phyloP scores from a whole-genome alignment of 768 basidiomycete genomes.

The Trametes villosa region DNA sequence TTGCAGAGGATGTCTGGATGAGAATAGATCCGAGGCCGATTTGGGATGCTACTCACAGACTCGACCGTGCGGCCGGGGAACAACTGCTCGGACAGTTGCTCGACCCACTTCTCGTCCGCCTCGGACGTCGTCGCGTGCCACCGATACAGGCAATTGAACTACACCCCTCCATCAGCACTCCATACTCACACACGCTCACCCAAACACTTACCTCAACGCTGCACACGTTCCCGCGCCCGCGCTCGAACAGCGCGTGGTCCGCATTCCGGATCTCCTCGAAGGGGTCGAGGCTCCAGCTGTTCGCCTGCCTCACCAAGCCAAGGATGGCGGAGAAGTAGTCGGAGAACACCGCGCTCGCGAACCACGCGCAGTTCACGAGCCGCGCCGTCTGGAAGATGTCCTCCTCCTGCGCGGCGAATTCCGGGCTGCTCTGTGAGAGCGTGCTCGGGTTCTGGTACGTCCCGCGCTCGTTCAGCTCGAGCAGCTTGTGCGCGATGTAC shows the following conservation, averaged over 20 bases:
- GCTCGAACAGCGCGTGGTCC: constrained; percentile 71
- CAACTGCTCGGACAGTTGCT: constrained; percentile 48
- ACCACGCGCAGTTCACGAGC: constrained; percentile 81
- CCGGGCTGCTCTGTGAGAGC: constrained; percentile 33
- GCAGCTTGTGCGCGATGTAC: constrained; percentile 79
- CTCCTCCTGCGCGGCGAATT: constrained; percentile 40
- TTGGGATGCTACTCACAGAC: constrained; percentile 23
- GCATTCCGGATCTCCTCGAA: constrained; percentile 75
- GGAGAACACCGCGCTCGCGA: constrained; percentile 75
- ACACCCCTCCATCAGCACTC: background rate
- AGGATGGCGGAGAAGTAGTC: constrained; percentile 84
- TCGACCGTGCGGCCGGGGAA: constrained; percentile 61
- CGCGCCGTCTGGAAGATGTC: constrained; percentile 86
- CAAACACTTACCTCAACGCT: constrained; percentile 69
- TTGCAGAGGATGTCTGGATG: constrained; percentile 18
- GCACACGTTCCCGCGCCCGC: constrained; percentile 80
- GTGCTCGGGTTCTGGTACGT: constrained; percentile 49
- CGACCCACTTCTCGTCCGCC: constrained; percentile 74
- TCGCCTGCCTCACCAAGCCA: constrained; percentile 77
- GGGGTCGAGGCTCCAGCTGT: constrained; percentile 75
- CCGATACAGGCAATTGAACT: constrained; percentile 88
- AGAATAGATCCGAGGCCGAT: no score
- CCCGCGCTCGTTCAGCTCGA: constrained; percentile 81
- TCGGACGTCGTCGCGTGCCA: constrained; percentile 83
- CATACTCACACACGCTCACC: background rate